Evolutionary conservation across 352 stramenopile species (phyloP), one percentile per base, ranked within the genome.

Genomic region (Phytophthora pinifolia): DNA sequence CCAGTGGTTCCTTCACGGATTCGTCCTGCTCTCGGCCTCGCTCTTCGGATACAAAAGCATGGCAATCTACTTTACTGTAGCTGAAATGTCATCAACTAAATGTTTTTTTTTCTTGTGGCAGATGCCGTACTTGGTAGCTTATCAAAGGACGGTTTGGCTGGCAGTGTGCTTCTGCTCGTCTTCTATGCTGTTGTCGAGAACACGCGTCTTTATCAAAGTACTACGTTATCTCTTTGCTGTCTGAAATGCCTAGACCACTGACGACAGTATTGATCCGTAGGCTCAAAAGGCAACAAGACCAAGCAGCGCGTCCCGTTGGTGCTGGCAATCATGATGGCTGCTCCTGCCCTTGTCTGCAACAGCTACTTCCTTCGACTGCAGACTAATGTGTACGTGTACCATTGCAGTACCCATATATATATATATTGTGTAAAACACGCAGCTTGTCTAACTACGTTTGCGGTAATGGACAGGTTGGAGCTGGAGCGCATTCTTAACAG

Each of bases 251-350:
- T 15, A 32, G 14, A 6, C n/a, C 51, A 38, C 41, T 52, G n/a
- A 52, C 18, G 20, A 9, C 9, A 14, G 27, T 39, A 4, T 30
- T 14, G 17, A 33, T 47, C 29, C 41, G 18, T 56, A 6, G 25
- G 9, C 35, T 91, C 86, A 14, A 95, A 95, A 64, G 86, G 86
- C 42, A 95, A 95, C 65, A 83, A 86, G 31, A 90, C 76, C 9
- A 72, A 75, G 45, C 68, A 92, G 30, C 66, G 85, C 2, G 60
- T 62, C 0, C 77, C 86, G 27, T 70, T 94, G 13, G 36, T 78
- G 25, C 65, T 89, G 37, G 70, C 79, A 5, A 60, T 92, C 27
- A 30, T 74, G 14, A 61, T 95, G 2, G 70, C 78, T 0, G 57
- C 69, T 13, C 78, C 79, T 0, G 54, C 80, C 4, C 58, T 89